Evolutionary conservation across 169 alveolate species (phyloP), one percentile per base, ranked within the genome.

Genomic region (Plasmodium inui): DNA sequence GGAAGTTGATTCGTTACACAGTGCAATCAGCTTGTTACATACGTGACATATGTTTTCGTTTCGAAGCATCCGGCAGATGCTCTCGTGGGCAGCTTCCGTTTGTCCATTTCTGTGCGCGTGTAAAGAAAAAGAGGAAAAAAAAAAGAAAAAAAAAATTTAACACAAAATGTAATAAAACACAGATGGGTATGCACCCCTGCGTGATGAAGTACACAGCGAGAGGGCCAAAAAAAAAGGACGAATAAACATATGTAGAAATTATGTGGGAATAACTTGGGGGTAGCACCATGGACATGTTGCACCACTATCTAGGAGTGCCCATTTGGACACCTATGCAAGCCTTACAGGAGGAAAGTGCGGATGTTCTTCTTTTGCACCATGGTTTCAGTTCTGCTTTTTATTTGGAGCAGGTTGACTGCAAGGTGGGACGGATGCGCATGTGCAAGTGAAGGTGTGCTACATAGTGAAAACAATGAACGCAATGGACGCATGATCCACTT

Each of bases 371-470:
- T 85, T 26, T 85, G 93, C 81, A 28, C 80, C 28, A 32, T 50
- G 28, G 67, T 74, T 73, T 85, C 93, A 53, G 78, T 85, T 32
- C 85, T 73, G 44, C 61, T 85, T 73, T 85, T 85, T 46, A 46
- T 85, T 50, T 72, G 80, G 12, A 85, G 84, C 80, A 85, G 70
- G 67, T 73, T 85, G 26, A 85, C 93, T 85, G 53, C 17, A 28
- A 50, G 55, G 32, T 34, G 82, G 67, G 80, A 17, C 19, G 76
- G 34, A 8, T 80, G 71, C 34, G 30, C 37, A 39, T n/a, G 34
- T 19, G 76, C 28, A 46, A 8, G 22, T 50, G 61, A 50, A 12
- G 61, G 61, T 50, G 61, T 50, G 61, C 61, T 17, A 50, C 22
- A 50, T 17, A 50, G 26, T 14, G 8, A 50, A 50, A 7, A 26